phyloP scores from a whole-genome alignment of 768 basidiomycete species.

The Lactarius deliciosus region DNA sequence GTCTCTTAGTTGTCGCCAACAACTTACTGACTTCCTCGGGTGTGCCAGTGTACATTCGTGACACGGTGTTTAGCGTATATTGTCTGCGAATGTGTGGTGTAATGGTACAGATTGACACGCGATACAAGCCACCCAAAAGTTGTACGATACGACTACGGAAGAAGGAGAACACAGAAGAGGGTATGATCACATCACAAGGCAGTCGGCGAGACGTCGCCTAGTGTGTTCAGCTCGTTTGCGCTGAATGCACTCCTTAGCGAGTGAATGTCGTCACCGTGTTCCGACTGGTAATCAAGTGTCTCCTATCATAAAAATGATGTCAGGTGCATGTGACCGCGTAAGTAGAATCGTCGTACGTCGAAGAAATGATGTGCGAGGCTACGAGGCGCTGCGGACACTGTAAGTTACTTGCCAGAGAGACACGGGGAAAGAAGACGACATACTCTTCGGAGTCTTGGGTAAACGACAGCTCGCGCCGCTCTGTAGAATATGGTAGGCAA shows the following conservation, averaged over 20 bases:
- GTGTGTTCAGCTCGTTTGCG: constrained; percentile 41
- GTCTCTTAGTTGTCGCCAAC: no score
- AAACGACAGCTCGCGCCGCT: constrained; percentile 86
- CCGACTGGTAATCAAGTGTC: constrained; percentile 69
- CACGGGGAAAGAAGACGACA: constrained; percentile 35
- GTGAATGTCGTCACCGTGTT: constrained; percentile 68
- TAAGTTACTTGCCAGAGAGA: background rate
- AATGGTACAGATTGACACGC: no score
- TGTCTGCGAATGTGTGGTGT: no score
- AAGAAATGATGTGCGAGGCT: constrained; percentile 91
- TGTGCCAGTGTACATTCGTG: no score
- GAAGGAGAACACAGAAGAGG: background rate
- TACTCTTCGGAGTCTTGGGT: constrained; percentile 92
- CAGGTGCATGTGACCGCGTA: constrained; percentile 18
- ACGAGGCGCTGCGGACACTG: constrained; percentile 63
- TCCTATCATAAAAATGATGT: constrained; percentile 46
- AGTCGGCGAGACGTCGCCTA: constrained; percentile 72
- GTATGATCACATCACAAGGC: constrained; percentile 49
- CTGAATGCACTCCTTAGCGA: constrained; percentile 64
- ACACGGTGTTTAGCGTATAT: no score
- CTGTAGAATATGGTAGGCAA: constrained; percentile 89
- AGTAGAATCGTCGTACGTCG: constrained; percentile 57
- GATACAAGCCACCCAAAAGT: no score
- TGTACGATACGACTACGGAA: background rate
- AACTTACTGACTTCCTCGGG: no score